A percentile compares a stretch with the other conserved stretches of the same genome.
phyloP scores from a whole-genome alignment of 1,284 basidiomycete genomes.

The Anthracocystis walkeri region DNA sequence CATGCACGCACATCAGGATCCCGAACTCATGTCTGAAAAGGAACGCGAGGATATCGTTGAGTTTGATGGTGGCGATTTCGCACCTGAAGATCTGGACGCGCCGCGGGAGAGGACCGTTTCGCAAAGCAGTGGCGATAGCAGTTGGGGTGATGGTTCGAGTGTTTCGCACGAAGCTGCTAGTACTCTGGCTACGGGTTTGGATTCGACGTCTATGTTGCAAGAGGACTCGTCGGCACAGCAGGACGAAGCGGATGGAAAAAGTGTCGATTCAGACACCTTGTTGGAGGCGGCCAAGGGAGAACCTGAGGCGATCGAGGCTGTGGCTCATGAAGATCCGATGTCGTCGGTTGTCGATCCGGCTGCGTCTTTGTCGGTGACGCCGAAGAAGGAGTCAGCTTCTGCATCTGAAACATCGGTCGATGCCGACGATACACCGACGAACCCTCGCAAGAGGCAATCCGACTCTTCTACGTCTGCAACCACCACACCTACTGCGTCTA shows the following conservation, averaged over 20 bases:
- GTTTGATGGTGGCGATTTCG: constrained; percentile 48
- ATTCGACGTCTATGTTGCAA: not conserved
- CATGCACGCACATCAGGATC: constrained; percentile 28
- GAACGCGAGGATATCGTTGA: constrained; percentile 51
- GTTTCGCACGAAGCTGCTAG: constrained; percentile 21
- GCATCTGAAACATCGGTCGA: not conserved
- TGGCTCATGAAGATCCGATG: constrained; percentile 28
- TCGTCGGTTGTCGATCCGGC: constrained; percentile 33
- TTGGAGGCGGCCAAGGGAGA: constrained; percentile 45
- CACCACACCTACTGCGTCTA: constrained; percentile 21
- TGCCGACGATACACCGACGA: constrained; percentile 15
- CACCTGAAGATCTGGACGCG: constrained; percentile 36
- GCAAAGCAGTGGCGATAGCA: constrained; percentile 39
- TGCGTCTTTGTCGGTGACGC: constrained; percentile 17
- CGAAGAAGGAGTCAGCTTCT: constrained; percentile 17
- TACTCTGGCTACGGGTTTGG: constrained; percentile 8
- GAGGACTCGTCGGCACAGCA: constrained; percentile 10
- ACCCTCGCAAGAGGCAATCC: not conserved
- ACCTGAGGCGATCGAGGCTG: constrained; percentile 30
- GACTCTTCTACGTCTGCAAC: constrained; percentile 11
- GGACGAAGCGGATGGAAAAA: constrained; percentile 20
- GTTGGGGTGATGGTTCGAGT: constrained; percentile 32
- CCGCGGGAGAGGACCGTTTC: constrained; percentile 29
- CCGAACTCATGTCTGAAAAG: constrained; percentile 47
- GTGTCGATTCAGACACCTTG: constrained; percentile 39